phyloP scores from a whole-genome alignment of 306 rosid genomes.

The Cicer bijugum region DNA sequence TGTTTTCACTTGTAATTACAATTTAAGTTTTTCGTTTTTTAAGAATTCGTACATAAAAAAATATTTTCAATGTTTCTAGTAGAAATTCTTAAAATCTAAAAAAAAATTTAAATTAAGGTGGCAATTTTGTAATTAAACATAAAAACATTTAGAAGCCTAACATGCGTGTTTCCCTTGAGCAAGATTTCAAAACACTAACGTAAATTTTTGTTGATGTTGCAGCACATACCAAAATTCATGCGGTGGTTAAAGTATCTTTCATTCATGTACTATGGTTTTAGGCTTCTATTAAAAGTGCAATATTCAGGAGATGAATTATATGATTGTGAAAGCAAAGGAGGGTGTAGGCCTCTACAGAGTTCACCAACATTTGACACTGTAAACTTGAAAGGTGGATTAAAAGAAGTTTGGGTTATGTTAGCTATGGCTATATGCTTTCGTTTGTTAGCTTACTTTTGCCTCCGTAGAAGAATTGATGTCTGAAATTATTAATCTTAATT shows the following conservation, averaged over 20 bases:
- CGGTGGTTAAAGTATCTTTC: constrained; percentile 87
- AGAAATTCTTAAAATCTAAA: too few relatives aligned
- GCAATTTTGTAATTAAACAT: too few relatives aligned
- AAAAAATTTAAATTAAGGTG: too few relatives aligned
- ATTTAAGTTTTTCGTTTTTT: too few relatives aligned
- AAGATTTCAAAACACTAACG: neutral
- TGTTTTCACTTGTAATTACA: too few relatives aligned
- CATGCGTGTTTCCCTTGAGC: neutral
- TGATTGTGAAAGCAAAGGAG: constrained; percentile 73
- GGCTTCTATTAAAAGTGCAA: constrained; percentile 85
- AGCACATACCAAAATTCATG: constrained; percentile 92
- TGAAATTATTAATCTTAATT: constrained; percentile 36
- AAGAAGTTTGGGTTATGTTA: constrained; percentile 78
- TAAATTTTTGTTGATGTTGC: constrained; percentile 36
- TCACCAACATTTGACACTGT: constrained; percentile 80
- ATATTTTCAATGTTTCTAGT: too few relatives aligned
- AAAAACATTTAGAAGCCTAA: too few relatives aligned
- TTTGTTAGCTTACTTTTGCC: constrained; percentile 70
- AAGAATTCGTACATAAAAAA: too few relatives aligned
- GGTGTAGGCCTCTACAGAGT: constrained; percentile 75
- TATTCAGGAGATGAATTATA: constrained; percentile 80
- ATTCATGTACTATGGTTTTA: constrained; percentile 86
- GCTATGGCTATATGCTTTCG: constrained; percentile 78
- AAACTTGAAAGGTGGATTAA: constrained; percentile 69
- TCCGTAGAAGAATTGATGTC: constrained; percentile 60